These are phyloP conservation scores for Scutellaria barbata DNA, from an alignment of 257 asterid genomes.

Conservation along the genomic window DNA sequence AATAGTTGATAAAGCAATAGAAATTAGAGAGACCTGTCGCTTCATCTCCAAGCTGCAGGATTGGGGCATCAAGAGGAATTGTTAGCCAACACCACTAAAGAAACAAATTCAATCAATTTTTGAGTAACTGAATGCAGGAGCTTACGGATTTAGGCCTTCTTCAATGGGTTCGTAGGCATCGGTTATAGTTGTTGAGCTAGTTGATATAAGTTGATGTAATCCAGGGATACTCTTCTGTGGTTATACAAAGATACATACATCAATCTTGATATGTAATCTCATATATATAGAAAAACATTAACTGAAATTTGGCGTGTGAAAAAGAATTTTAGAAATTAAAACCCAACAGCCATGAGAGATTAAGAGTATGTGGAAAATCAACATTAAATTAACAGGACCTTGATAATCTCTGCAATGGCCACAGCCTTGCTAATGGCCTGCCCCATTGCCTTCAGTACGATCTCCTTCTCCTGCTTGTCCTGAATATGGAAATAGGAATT, in stretches of 20 bases:
- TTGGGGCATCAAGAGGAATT: slow-evolving; percentile 18
- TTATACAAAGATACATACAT: not conserved
- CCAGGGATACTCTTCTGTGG: slow-evolving; percentile 55
- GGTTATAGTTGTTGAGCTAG: slow-evolving; percentile 61
- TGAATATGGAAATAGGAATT: slow-evolving; percentile 30
- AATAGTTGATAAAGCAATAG: slow-evolving; percentile 50
- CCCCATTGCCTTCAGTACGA: slow-evolving; percentile 63
- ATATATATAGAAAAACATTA: not conserved
- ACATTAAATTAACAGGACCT: slow-evolving; percentile 40
- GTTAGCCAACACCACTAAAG: not conserved
- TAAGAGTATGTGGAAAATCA: not conserved
- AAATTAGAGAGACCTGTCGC: slow-evolving; percentile 61
- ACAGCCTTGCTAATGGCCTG: slow-evolving; percentile 70
- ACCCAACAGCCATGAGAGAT: too few relatives aligned
- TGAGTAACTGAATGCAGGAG: slow-evolving; percentile 4
- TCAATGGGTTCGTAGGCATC: slow-evolving; percentile 66
- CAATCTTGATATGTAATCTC: not conserved
- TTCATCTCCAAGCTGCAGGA: slow-evolving; percentile 65
- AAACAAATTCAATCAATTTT: not conserved
- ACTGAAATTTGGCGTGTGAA: not conserved
- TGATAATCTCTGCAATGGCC: slow-evolving; percentile 60
- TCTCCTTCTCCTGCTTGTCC: slow-evolving; percentile 54
- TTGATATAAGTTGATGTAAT: slow-evolving; percentile 55
- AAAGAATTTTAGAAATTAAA: not conserved
- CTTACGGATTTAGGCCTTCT: slow-evolving; percentile 65